Evolutionary conservation across 768 basidiomycete genomes (phyloP), one percentile per base, ranked within the genome.

Genomic region (Mycena galericulata): DNA sequence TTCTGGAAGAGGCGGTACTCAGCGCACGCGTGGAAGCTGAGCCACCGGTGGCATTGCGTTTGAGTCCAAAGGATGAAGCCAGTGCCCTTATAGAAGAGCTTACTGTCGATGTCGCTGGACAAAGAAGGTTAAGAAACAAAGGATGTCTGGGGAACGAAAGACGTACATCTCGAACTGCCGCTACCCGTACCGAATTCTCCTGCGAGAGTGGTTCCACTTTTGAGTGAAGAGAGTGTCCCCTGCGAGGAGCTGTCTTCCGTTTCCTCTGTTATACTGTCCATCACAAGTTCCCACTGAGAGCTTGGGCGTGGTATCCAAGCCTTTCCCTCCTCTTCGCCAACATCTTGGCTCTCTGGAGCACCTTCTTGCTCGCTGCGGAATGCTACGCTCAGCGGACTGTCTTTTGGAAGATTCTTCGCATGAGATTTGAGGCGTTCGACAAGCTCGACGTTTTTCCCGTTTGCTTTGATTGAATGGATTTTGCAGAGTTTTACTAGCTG

Each of bases 401-500:
- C 88, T 29, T 80, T 83, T 1, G 90, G 89, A 15, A 94, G 81
- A n/a, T 84, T 85, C 61, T 81, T 79, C 7, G 93, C 92, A 75
- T 92, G 92, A 59, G 84, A 78, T 78, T 89, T 89, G 40, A 96
- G 84, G 56, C 87, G 86, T 40, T 88, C 83, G 69, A 96, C 85
- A 65, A 96, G 84, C 6, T 95, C 92, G 4, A 80, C 77, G 72
- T 91, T 95, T 86, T 95, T 95, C 22, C 94, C 94, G 20, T 86
- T 84, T 0, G 92, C 93, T 78, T 93, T 94, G 75, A 96, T 83
- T 0, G 88, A 84, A 76, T 96, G 92, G 32, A 90, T 87, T 78
- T 95, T 95, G 88, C 94, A 96, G 56, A 96, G 85, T 69, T 92
- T 93, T 59, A 93, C 85, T 46, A 95, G 91, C 75, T 96, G 94